A percentile compares a stretch with the other conserved stretches of the same genome.
These are phyloP conservation scores for carrot (Daucus carota) DNA, from an alignment of 129 eudicot genomes.

Conservation along the genomic window DNA sequence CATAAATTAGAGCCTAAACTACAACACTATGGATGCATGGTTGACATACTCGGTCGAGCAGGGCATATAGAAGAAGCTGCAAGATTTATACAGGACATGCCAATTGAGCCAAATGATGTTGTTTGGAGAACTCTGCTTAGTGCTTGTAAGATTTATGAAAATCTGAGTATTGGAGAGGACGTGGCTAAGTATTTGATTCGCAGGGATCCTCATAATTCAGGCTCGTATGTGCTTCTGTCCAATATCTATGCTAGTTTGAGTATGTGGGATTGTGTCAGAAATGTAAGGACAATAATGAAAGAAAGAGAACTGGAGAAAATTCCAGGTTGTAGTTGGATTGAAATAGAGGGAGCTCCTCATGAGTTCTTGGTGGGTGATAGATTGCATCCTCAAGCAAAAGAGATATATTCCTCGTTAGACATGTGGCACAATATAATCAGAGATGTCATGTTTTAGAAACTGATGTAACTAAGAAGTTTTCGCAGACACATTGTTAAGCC, in stretches of 20 bases:
- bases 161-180: slow-evolving; percentile 26
- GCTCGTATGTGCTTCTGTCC: slow-evolving; percentile 22
- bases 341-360: slow-evolving; percentile 2
- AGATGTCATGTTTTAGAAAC: neutral
- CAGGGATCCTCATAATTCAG: slow-evolving; percentile 17
- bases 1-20: slow-evolving; percentile 34
- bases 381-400: slow-evolving; percentile 2
- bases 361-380: neutral
- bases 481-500: neutral
- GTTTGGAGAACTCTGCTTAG: slow-evolving; percentile 39
- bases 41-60: slow-evolving; percentile 23
- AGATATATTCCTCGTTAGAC: slow-evolving; percentile 20
- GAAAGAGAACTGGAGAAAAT: neutral
- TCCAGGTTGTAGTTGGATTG: slow-evolving; percentile 10
- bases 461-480: neutral
- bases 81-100: slow-evolving; percentile 3
- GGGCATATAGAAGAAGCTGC: slow-evolving; percentile 34
- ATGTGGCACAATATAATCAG: slow-evolving; percentile 5
- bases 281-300: slow-evolving; percentile 18
- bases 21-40: slow-evolving; percentile 23
- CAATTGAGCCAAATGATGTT: slow-evolving; percentile 13
- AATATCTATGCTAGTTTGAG: slow-evolving; percentile 7
- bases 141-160: slow-evolving; percentile 23
- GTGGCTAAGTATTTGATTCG: slow-evolving; percentile 26
- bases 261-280: slow-evolving; percentile 36